Evolutionary conservation across 2,329 filamentous ascomycete genomes (phyloP).

Genomic region (Tolypocladium ovalisporum): DNA sequence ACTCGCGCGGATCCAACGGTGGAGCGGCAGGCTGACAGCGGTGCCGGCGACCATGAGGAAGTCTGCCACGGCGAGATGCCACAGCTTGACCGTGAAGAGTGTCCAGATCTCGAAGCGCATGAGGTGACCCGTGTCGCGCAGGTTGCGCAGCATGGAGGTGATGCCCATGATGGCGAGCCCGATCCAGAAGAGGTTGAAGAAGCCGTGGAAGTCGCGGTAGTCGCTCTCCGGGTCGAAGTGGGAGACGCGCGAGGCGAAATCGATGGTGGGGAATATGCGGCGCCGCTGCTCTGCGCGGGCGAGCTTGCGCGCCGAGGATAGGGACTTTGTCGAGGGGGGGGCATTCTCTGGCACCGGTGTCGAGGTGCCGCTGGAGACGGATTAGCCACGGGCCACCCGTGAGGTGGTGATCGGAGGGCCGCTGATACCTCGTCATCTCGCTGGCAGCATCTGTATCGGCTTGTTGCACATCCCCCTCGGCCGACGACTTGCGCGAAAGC

Average conservation of each 20-base stretch:
- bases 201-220: conserved; percentile 89
- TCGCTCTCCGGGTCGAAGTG: conserved; percentile 92
- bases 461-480: conserved; percentile 23
- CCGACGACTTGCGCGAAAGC: conserved; percentile 25
- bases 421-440: conserved; percentile 30
- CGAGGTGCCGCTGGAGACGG: conserved; percentile 54
- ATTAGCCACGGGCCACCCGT: neutral
- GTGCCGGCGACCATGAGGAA: conserved; percentile 74
- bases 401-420: neutral
- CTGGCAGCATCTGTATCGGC: conserved; percentile 25
- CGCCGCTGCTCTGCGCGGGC: conserved; percentile 70
- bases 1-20: conserved; percentile 51
- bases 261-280: conserved; percentile 84
- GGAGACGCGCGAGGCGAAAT: conserved; percentile 82
- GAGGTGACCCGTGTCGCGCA: conserved; percentile 86
- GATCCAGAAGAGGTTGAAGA: conserved; percentile 98
- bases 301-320: conserved; percentile 76
- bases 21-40: conserved; percentile 60
- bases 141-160: conserved; percentile 83
- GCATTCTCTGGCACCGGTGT: conserved; percentile 83
- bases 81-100: conserved; percentile 78
- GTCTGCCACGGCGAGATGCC: conserved; percentile 77
- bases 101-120: conserved; percentile 80
- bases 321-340: conserved; percentile 79
- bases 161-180: conserved; percentile 93